phyloP scores from a whole-genome alignment of 345 rosid genomes.

The Pseudoturritis turrita region DNA sequence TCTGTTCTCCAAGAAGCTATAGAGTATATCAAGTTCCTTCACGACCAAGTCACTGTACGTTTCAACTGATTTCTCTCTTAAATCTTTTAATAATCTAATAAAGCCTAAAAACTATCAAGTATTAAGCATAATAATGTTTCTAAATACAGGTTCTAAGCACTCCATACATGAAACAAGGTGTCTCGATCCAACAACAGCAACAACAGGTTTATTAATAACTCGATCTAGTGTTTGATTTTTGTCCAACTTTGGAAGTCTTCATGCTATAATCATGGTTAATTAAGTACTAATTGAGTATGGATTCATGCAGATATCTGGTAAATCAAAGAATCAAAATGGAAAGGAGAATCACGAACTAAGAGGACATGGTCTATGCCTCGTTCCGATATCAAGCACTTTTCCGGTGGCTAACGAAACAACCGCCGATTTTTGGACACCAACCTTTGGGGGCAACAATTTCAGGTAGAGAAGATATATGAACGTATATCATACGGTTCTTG shows the following conservation, averaged over 20 bases:
- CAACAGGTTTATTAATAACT: slow-evolving; percentile 55
- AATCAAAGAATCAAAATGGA: slow-evolving; percentile 31
- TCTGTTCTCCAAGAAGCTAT: slow-evolving; percentile 99
- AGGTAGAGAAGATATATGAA: slow-evolving; percentile 28
- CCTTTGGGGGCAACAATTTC: slow-evolving; percentile 60
- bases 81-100: not conserved
- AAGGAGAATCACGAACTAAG: slow-evolving; percentile 52
- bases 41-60: slow-evolving; percentile 80
- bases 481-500: slow-evolving; percentile 8
- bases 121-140: not conserved
- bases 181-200: slow-evolving; percentile 54
- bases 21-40: slow-evolving; percentile 82
- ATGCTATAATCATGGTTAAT: not conserved
- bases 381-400: slow-evolving; percentile 72
- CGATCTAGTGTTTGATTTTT: not conserved
- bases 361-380: slow-evolving; percentile 79
- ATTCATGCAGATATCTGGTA: slow-evolving; percentile 15
- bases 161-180: slow-evolving; percentile 82
- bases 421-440: slow-evolving; percentile 86
- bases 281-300: not conserved
- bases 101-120: slow-evolving; percentile 6
- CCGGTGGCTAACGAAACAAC: slow-evolving; percentile 77
- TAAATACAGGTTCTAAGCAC: slow-evolving; percentile 60
- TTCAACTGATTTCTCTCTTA: not conserved
- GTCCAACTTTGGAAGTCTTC: not conserved